Evolutionary conservation across 2,329 filamentous ascomycete species (phyloP), one percentile per base, ranked within the genome.

Genomic region (Ascomycota sp.): DNA sequence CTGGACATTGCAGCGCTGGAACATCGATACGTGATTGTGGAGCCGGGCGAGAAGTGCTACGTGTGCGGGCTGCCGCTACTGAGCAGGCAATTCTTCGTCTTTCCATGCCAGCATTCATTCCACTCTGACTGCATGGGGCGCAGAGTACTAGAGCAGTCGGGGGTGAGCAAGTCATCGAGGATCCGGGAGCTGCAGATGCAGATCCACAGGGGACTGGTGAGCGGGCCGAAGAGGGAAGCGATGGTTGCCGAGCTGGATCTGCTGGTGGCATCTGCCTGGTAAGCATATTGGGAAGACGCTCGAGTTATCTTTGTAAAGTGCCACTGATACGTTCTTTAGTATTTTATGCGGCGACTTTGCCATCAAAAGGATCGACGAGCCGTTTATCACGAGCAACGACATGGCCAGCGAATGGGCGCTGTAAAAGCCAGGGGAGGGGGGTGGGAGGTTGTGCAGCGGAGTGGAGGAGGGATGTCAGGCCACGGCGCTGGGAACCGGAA

Each of bases 81-180:
- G 11, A 85, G 79, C 45, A 60, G 85, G 31, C 85, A 94, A 43
- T 98, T 98, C 54, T 98, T 95, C 42, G 89, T 98, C 12, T 98
- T 98, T 40, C 89, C 89, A 0, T 98, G 89, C 51, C 89, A 98
- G 57, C 89, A 98, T 53, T 80, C 85, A 4, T 98, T 98, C 46
- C 89, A 98, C 51, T 86, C 80, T 25, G 89, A 98, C 48, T 98
- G 89, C 49, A 56, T 98, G 29, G 86, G 82, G 0, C 75, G 71
- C 43, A 78, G 77, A 45, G 82, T 95, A 1, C 64, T 94, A 31
- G 79, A 86, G 49, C 75, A 82, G 38, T 74, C 76, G 2, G 81
- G 82, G 0, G 60, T 75, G 30, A 75, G 71, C 12, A 80, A 76
- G 52, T 72, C 75, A 11, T 75, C 75, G 48, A 65, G 79, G 39